Base-by-base conservation (phyloP, 352 stramenopile genomes). In the Globisporangium nodosum region DNA sequence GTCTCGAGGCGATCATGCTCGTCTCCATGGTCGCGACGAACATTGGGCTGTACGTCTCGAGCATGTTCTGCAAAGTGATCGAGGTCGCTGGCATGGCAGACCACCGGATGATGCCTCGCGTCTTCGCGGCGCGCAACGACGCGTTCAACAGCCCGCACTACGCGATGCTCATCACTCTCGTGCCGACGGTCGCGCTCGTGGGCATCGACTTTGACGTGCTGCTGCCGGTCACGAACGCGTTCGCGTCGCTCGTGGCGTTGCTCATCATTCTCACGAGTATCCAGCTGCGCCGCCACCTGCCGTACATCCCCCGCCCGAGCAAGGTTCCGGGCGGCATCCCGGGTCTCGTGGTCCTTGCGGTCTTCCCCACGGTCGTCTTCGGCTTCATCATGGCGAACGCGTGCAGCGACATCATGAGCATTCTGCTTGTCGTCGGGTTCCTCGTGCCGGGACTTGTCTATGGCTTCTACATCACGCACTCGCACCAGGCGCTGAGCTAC, bases 31-130 rank as follows among this genome's bases (percentile, higher is more conserved):
- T 88, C 48, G 77, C 87, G 47, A 86, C 71, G n/a, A 95, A 89
- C 58, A 75, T 97, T 55, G 92, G 85, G 12, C 68, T 97, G 47
- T 97, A 96, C 67, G 70, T 94, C 65, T 82, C 80, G 16, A 90
- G 96, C 61, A 86, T 97, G 71, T 94, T 80, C n/a, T 80, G 75
- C 16, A 84, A 97, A 68, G 75, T 90, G 31, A 92, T 85, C 53
- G 78, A 96, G 68, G 57, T 97, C 5, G 58, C 60, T 5, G 70
- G 70, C 20, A 83, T 87, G 75, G 74, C 87, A 11, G 76, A 96
- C 54, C 71, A 82, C 45, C 74, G 78, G 30, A 75, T 95, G 48
- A 49, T 97, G 20, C 88, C 85, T 4, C 72, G 74, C n/a, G 58
- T 82, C 16, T 85, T 97, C 45, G 74, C 79, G 9, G 85, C 66